Conservation (phyloP, 805 yeast species). For the Metschnikowia sp. region DNA sequence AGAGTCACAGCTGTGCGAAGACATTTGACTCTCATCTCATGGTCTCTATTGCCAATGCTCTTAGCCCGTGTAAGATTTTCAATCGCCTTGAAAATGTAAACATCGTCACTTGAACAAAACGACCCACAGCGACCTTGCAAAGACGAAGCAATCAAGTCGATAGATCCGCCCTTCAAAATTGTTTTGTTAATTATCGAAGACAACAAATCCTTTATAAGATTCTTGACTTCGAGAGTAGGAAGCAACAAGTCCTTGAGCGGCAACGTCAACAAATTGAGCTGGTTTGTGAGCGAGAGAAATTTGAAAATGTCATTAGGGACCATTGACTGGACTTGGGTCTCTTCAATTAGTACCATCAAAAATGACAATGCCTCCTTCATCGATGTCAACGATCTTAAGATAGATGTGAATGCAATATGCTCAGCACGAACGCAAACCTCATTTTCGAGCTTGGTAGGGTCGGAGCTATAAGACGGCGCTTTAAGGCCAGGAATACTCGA, state of each 20-base stretch:
- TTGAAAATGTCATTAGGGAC: conserved; percentile 65
- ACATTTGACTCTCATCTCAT: conserved; percentile 62
- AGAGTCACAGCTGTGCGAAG: conserved; percentile 71
- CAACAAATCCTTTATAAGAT: conserved; percentile 77
- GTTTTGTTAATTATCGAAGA: conserved; percentile 87
- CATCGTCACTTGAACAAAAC: conserved; percentile 92
- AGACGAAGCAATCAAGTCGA: conserved; percentile 82
- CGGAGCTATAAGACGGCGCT: conserved; percentile 53
- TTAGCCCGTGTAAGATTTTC: conserved; percentile 88
- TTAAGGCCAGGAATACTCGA: conserved; percentile 58
- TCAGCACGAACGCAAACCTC: conserved; percentile 86
- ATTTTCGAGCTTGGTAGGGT: conserved; percentile 46
- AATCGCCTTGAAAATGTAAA: conserved; percentile 87
- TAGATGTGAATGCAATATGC: conserved; percentile 78
- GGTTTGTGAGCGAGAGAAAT: conserved; percentile 64
- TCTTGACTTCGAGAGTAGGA: conserved; percentile 57
- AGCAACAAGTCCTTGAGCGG: conserved; percentile 76
- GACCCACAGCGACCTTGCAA: conserved; percentile 92
- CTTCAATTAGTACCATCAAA: conserved; percentile 75
- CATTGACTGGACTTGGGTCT: conserved; percentile 43
- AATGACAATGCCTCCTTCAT: conserved; percentile 91
- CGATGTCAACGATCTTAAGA: conserved; percentile 68
- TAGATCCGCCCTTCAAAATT: conserved; percentile 87
- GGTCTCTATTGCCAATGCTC: conserved; percentile 66
- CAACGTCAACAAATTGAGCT: conserved; percentile 61